A percentile compares a stretch with the other conserved stretches of the same genome.
phyloP scores from a whole-genome alignment of 192 early-diverging fungal genomes.

The Rhizoclosmatium sp. region DNA sequence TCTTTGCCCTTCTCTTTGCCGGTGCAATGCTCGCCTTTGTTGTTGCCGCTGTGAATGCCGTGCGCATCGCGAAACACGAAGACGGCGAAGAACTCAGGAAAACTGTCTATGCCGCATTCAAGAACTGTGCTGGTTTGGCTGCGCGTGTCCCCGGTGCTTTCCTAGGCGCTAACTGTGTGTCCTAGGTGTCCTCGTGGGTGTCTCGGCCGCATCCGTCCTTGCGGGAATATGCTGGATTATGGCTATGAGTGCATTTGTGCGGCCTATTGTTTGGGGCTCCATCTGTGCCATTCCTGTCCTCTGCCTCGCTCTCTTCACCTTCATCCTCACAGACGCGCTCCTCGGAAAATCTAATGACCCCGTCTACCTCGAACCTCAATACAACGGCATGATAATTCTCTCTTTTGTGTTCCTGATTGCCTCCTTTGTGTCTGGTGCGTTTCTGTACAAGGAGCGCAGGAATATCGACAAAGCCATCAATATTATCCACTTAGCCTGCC shows the following conservation, averaged over 20 bases:
- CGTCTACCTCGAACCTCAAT: constrained; percentile 45
- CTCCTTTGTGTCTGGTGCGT: constrained; percentile 38
- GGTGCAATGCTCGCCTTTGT: constrained; percentile 1
- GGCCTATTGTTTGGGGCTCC: constrained; percentile 45
- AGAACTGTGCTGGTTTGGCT: constrained; percentile 36
- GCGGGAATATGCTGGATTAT: constrained; percentile 30
- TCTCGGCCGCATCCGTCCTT: not conserved
- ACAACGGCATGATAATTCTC: constrained; percentile 42
- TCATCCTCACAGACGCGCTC: constrained; percentile 40
- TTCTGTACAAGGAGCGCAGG: constrained; percentile 32
- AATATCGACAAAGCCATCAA: constrained; percentile 51
- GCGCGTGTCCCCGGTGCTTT: constrained; percentile 61
- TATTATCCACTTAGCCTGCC: constrained; percentile 70
- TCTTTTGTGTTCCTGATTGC: constrained; percentile 36
- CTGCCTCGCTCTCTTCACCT: constrained; percentile 37
- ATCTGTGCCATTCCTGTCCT: constrained; percentile 45
- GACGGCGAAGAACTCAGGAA: constrained; percentile 8
- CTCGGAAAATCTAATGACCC: constrained; percentile 48
- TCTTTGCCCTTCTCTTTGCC: constrained; percentile 22
- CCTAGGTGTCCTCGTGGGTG: not conserved
- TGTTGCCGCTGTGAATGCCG: constrained; percentile 60
- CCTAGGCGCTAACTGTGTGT: not conserved
- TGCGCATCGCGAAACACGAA: constrained; percentile 59
- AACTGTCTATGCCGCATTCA: constrained; percentile 23
- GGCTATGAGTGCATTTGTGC: constrained; percentile 30